A percentile compares a stretch with the other conserved stretches of the same genome.
phyloP scores from a whole-genome alignment of 1,284 basidiomycete species.

The Agroathelia rolfsii region DNA sequence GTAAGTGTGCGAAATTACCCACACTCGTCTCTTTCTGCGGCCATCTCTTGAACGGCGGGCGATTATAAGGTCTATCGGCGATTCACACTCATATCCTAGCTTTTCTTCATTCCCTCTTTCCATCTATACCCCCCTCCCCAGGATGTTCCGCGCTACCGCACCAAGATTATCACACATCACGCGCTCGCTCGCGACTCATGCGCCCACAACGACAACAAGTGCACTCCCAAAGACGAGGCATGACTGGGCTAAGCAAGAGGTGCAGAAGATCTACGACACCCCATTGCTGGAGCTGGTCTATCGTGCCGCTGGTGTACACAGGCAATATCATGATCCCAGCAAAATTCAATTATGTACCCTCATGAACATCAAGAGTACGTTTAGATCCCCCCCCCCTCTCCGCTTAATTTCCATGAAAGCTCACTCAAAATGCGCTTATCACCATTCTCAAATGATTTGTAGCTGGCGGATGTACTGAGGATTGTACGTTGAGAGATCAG shows the following conservation, averaged over 20 bases:
- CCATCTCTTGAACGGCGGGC: no score
- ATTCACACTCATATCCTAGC: no score
- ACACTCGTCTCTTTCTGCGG: background rate
- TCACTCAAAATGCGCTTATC: no score
- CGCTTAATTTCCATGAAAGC: conserved; percentile 16
- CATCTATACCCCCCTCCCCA: conserved; percentile 7
- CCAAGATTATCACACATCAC: conserved; percentile 16
- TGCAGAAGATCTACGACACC: conserved; percentile 68
- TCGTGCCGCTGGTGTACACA: conserved; percentile 75
- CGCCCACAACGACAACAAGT: conserved; percentile 21
- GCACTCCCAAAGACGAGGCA: conserved; percentile 29
- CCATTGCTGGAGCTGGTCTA: conserved; percentile 85
- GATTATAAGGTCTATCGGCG: no score
- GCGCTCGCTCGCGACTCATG: conserved; percentile 56
- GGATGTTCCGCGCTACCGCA: conserved; percentile 20
- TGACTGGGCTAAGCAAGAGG: conserved; percentile 62
- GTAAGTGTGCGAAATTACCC: background rate
- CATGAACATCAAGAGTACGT: conserved; percentile 97
- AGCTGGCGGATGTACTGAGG: conserved; percentile 94
- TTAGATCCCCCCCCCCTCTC: no score
- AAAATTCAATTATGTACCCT: conserved; percentile 95
- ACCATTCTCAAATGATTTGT: conserved; percentile 9
- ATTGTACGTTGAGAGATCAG: conserved; percentile 78
- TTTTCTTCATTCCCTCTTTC: conserved; percentile 4
- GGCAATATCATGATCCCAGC: conserved; percentile 77